Percentiles rank a stretch among this genome's conserved stretches.
These are phyloP conservation scores for Globisporangium spinosum DNA, from an alignment of 352 stramenopile genomes.

Conservation along the genomic window DNA sequence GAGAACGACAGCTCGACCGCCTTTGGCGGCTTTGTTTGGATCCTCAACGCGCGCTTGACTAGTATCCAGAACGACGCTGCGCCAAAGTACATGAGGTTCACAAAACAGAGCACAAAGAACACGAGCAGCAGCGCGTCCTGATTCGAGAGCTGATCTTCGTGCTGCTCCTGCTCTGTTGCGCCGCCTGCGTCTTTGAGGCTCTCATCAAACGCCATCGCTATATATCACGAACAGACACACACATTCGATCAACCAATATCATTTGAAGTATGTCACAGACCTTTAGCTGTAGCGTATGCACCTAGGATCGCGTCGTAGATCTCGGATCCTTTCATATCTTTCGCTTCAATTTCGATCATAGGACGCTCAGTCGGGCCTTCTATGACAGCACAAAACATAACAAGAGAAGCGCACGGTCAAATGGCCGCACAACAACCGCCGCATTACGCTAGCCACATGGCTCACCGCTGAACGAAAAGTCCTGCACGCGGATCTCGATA, in stretches of 20 bases:
- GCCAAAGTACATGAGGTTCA: constrained; percentile 27
- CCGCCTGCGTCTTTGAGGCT: background rate
- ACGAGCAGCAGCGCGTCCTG: constrained; percentile 43
- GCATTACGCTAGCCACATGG: background rate
- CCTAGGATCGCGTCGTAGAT: constrained; percentile 49
- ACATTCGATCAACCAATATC: background rate
- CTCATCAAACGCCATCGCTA: constrained; percentile 20
- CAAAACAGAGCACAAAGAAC: constrained; percentile 31
- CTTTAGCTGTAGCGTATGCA: background rate
- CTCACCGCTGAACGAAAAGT: constrained; percentile 23
- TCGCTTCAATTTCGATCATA: constrained; percentile 45
- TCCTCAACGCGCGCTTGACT: constrained; percentile 1
- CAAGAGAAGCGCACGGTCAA: constrained; percentile 3
- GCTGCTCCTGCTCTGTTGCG: constrained; percentile 30
- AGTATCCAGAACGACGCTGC: constrained; percentile 29
- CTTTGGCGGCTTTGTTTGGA: background rate
- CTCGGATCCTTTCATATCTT: constrained; percentile 48
- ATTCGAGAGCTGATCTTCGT: constrained; percentile 35
- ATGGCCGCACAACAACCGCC: background rate
- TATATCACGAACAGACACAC: background rate
- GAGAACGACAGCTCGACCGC: background rate
- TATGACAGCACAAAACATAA: constrained; percentile 20
- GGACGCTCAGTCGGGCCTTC: constrained; percentile 37
- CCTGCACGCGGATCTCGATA: constrained; percentile 15
- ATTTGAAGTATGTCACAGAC: background rate